A percentile compares a stretch with the other conserved stretches of the same genome.
Conservation (phyloP, 495 filamentous ascomycete species). For the Hyaloscypha variabilis region DNA sequence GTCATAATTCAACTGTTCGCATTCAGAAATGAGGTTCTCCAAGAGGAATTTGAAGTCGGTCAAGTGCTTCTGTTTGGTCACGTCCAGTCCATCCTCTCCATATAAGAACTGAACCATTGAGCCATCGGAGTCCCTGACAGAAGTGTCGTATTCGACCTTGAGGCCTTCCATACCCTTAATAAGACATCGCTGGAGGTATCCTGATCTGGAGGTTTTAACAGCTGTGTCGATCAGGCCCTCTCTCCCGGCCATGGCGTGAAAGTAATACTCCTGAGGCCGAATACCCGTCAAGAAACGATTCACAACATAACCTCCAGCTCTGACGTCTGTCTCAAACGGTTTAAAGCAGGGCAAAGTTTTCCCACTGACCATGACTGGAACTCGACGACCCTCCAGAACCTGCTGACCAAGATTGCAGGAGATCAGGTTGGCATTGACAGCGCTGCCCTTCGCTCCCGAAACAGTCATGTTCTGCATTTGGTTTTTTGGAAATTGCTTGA, state of each 20-base stretch:
- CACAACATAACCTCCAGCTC: conserved; percentile 92
- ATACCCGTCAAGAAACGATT: conserved; percentile 98
- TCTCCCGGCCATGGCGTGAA: conserved; percentile 99
- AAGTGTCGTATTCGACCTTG: conserved; percentile 87
- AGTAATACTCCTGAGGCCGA: conserved; percentile 96
- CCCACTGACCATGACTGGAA: conserved; percentile 97
- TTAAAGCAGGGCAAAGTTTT: conserved; percentile 95
- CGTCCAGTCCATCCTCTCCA: conserved; percentile 94
- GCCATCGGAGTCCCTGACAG: conserved; percentile 92
- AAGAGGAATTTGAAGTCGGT: conserved; percentile 88
- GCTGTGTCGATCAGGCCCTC: conserved; percentile 99
- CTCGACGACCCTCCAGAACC: conserved; percentile 90
- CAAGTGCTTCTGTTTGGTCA: conserved; percentile 91
- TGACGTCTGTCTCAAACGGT: conserved; percentile 84
- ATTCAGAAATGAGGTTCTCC: conserved; percentile 64
- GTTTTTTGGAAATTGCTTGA: conserved; percentile 92
- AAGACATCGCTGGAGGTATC: conserved; percentile 95
- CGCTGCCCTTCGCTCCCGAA: conserved; percentile 91
- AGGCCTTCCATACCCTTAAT: conserved; percentile 99
- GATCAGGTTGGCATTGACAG: conserved; percentile 95
- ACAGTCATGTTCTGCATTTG: conserved; percentile 99
- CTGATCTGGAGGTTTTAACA: conserved; percentile 95
- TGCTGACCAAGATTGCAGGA: conserved; percentile 98
- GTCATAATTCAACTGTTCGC: conserved; percentile 39
- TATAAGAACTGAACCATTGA: conserved; percentile 94